Evolutionary conservation across 2,329 filamentous ascomycete genomes (phyloP).

Genomic region (Exophiala lecanii-corni): DNA sequence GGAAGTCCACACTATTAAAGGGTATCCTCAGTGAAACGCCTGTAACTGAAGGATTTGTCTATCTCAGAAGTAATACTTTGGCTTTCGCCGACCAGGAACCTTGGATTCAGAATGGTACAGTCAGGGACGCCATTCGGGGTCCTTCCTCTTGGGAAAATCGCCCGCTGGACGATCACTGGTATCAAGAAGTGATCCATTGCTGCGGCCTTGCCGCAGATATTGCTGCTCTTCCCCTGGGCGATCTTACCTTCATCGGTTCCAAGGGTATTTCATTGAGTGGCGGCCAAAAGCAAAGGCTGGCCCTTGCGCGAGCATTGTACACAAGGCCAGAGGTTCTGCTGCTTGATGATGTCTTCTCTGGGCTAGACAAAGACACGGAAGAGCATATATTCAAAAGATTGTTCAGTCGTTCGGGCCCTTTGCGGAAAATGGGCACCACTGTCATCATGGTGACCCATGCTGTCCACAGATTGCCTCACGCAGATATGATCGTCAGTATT

Average conservation of each 20-base stretch:
- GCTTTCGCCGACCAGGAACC: constrained; percentile 24
- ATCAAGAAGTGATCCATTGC: constrained; percentile 26
- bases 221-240: constrained; percentile 18
- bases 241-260: constrained; percentile 26
- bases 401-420: constrained; percentile 43
- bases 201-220: constrained; percentile 29
- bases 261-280: constrained; percentile 28
- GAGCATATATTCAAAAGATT: constrained; percentile 46
- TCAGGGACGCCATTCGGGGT: constrained; percentile 27
- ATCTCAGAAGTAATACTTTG: constrained; percentile 12
- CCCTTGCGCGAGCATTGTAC: constrained; percentile 52
- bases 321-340: constrained; percentile 45
- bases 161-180: constrained; percentile 25
- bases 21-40: constrained; percentile 23
- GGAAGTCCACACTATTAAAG: constrained; percentile 26
- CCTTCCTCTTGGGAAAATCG: constrained; percentile 6
- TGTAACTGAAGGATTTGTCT: constrained; percentile 17
- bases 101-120: constrained; percentile 25
- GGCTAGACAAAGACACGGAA: constrained; percentile 47
- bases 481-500: constrained; percentile 41
- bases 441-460: constrained; percentile 33
- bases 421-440: constrained; percentile 38
- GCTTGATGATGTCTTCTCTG: constrained; percentile 50
- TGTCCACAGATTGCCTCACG: constrained; percentile 39
- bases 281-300: constrained; percentile 31